A percentile compares a stretch with the other conserved stretches of the same genome.
Evolutionary conservation across 2,329 filamentous ascomycete genomes (phyloP).

Genomic region (Sclerotinia trifoliorum): DNA sequence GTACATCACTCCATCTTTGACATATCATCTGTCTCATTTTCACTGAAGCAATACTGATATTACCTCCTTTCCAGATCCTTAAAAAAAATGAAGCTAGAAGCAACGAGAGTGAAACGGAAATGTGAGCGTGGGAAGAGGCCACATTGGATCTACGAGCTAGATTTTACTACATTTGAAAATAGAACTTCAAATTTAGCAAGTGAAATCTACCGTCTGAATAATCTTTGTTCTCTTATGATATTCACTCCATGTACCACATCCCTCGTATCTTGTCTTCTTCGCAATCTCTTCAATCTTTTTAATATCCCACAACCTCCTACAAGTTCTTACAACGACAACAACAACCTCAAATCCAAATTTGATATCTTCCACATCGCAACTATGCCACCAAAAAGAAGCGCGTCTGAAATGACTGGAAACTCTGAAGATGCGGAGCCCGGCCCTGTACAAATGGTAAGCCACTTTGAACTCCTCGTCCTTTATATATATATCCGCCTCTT

Average conservation of each 20-base stretch:
- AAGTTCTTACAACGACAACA: no score
- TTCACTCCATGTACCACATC: neutral
- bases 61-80: neutral
- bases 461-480: neutral
- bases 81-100: neutral
- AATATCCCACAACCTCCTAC: neutral
- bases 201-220: neutral
- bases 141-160: neutral
- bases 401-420: neutral
- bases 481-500: neutral
- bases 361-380: neutral
- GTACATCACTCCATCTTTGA: neutral
- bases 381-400: neutral
- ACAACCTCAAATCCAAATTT: neutral
- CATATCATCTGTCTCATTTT: no score
- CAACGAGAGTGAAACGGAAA: neutral
- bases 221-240: neutral
- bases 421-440: neutral
- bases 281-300: neutral
- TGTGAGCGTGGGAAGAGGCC: no score
- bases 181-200: neutral
- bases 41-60: no score
- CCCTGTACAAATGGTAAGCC: neutral
- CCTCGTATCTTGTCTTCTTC: neutral
- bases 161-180: no score